Conservation (phyloP, 2,329 filamentous ascomycete species). For the Bipolaris sorokiniana region DNA sequence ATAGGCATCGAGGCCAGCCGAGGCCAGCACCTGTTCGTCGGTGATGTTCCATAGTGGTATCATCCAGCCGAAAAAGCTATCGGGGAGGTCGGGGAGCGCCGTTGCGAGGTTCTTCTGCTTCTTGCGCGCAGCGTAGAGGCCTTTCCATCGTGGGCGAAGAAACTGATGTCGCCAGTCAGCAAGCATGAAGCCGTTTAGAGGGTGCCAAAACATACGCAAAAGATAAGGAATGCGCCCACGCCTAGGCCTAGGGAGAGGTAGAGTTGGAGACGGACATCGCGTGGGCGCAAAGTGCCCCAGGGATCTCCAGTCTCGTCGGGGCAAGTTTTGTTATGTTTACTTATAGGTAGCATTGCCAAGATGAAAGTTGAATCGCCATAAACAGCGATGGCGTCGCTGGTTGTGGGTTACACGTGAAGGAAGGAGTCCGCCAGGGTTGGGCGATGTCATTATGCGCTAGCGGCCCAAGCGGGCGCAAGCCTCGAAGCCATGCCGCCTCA, state of each 20-base stretch:
- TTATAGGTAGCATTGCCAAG: slow-evolving; percentile 30
- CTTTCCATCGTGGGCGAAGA: slow-evolving; percentile 88
- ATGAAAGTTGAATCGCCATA: slow-evolving; percentile 17
- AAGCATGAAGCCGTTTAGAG: slow-evolving; percentile 1
- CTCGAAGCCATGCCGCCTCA: background rate
- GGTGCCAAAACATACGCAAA: slow-evolving; percentile 66
- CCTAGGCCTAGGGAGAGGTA: slow-evolving; percentile 75
- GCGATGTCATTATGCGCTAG: slow-evolving; percentile 19
- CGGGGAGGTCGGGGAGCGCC: slow-evolving; percentile 76
- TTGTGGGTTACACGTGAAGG: slow-evolving; percentile 12
- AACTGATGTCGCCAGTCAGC: slow-evolving; percentile 60
- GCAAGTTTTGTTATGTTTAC: slow-evolving; percentile 26
- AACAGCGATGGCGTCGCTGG: slow-evolving; percentile 12
- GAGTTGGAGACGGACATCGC: slow-evolving; percentile 66
- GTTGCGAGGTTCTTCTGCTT: slow-evolving; percentile 70
- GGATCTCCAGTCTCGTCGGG: slow-evolving; percentile 30
- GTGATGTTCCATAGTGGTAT: slow-evolving; percentile 81
- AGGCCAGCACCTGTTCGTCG: slow-evolving; percentile 86
- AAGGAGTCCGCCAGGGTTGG: slow-evolving; percentile 1
- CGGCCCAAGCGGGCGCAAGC: slow-evolving; percentile 7
- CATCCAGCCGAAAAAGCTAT: slow-evolving; percentile 92
- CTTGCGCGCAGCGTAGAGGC: slow-evolving; percentile 87
- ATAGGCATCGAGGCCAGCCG: slow-evolving; percentile 92
- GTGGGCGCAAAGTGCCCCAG: slow-evolving; percentile 45
- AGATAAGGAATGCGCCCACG: slow-evolving; percentile 72